Percentiles rank a stretch among this genome's conserved stretches.
phyloP scores from a whole-genome alignment of 1,284 basidiomycete genomes.

The Ustilago hordei region DNA sequence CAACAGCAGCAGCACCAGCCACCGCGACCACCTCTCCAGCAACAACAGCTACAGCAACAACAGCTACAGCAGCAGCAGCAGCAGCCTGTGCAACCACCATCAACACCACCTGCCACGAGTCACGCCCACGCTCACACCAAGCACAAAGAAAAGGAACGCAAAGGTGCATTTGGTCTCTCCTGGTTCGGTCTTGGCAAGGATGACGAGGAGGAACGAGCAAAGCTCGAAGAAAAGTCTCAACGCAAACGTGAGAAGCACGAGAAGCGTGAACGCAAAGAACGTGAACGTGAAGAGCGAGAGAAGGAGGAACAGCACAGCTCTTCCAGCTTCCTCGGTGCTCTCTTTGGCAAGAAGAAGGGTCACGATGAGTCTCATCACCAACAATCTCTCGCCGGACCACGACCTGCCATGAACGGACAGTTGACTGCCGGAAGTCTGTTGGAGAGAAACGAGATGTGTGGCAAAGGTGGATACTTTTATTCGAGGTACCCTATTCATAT shows the following conservation, averaged over 20 bases:
- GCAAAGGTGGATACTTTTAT: constrained; percentile 71
- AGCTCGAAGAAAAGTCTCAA: constrained; percentile 48
- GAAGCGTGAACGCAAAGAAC: constrained; percentile 55
- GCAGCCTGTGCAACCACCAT: neutral
- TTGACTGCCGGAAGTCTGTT: constrained; percentile 59
- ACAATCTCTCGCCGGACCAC: constrained; percentile 14
- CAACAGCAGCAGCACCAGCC: constrained; percentile 11
- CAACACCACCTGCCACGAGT: constrained; percentile 17
- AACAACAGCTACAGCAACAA: constrained; percentile 21
- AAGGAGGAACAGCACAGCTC: constrained; percentile 52
- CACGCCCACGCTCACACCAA: constrained; percentile 15
- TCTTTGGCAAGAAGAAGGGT: constrained; percentile 65
- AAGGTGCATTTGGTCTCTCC: constrained; percentile 59
- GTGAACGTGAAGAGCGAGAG: constrained; percentile 52
- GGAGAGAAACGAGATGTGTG: constrained; percentile 41
- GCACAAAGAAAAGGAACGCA: constrained; percentile 62
- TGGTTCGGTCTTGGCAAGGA: constrained; percentile 67
- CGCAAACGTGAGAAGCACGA: constrained; percentile 54
- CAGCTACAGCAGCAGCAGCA: constrained; percentile 22
- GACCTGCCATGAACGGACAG: constrained; percentile 30
- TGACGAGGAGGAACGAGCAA: constrained; percentile 58
- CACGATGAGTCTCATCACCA: constrained; percentile 31
- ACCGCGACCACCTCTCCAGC: constrained; percentile 15
- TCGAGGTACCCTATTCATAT: constrained; percentile 96
- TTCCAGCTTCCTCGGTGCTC: constrained; percentile 60